These are phyloP conservation scores for Coemansia biformis DNA, from an alignment of 192 early-diverging fungal genomes.

Conservation along the genomic window DNA sequence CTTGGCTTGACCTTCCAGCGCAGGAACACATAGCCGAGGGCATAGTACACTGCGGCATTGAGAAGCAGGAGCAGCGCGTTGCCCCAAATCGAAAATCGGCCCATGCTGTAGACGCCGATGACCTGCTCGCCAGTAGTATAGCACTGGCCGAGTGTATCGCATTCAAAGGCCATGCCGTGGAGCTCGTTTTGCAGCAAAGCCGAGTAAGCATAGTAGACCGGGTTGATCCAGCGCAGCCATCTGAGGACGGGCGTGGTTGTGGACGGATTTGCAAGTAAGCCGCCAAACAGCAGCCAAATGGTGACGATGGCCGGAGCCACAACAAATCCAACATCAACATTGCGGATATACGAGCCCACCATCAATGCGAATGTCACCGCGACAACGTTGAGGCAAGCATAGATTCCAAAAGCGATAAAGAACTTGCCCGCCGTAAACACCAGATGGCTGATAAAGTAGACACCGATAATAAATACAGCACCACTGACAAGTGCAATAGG, in stretches of 20 bases:
- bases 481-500: conserved; percentile 33
- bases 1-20: conserved; percentile 51
- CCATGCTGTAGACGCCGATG: conserved; percentile 35
- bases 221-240: conserved; percentile 51
- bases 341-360: conserved; percentile 33
- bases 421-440: conserved; percentile 31
- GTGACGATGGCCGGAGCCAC: conserved; percentile 39
- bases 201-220: conserved; percentile 41
- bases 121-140: conserved; percentile 36
- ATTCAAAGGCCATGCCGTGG: conserved; percentile 27
- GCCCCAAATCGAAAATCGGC: conserved; percentile 26
- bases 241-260: conserved; percentile 37
- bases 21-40: conserved; percentile 30
- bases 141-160: conserved; percentile 21
- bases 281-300: conserved; percentile 48
- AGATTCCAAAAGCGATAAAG: conserved; percentile 34
- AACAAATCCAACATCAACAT: conserved; percentile 40
- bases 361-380: conserved; percentile 46
- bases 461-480: conserved; percentile 29
- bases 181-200: conserved; percentile 50
- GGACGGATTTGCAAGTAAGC: conserved; percentile 41
- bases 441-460: conserved; percentile 46
- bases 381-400: conserved; percentile 33
- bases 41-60: conserved; percentile 23
- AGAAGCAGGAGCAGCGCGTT: conserved; percentile 24